Percentiles rank a stretch among this genome's conserved stretches.
phyloP scores from a whole-genome alignment of 2,329 filamentous ascomycete genomes.

The Neopestalotiopsis sp. region DNA sequence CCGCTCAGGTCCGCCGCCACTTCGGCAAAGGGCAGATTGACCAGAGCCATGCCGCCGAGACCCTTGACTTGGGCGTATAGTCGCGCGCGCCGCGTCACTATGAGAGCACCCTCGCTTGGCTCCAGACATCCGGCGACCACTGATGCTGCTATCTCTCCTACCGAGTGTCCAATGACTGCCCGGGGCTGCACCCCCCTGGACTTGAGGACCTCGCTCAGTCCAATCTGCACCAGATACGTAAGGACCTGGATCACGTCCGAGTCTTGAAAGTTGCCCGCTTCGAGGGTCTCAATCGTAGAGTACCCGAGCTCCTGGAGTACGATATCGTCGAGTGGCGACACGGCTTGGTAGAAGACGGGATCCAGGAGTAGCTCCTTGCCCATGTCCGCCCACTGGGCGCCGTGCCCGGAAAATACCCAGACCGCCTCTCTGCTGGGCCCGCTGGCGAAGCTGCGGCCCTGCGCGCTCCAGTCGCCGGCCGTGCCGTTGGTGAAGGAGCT shows the following conservation, averaged over 20 bases:
- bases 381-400: slow-evolving; percentile 49
- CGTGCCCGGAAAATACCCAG: slow-evolving; percentile 50
- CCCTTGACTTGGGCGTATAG: slow-evolving; percentile 23
- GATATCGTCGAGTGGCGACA: slow-evolving; percentile 34
- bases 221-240: slow-evolving; percentile 43
- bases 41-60: slow-evolving; percentile 25
- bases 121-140: slow-evolving; percentile 41
- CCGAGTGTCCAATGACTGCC: slow-evolving; percentile 47
- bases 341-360: slow-evolving; percentile 30
- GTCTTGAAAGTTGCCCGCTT: slow-evolving; percentile 26
- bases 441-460: slow-evolving; percentile 16
- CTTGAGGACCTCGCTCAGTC: slow-evolving; percentile 36
- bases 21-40: slow-evolving; percentile 36
- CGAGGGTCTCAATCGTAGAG: slow-evolving; percentile 26
- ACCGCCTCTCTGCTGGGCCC: slow-evolving; percentile 26
- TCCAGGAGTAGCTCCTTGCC: slow-evolving; percentile 41
- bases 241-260: slow-evolving; percentile 39
- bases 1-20: slow-evolving; percentile 31
- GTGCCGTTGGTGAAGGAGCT: not conserved
- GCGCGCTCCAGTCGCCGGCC: no score
- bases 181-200: slow-evolving; percentile 36
- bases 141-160: slow-evolving; percentile 47
- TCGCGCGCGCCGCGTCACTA: slow-evolving; percentile 40
- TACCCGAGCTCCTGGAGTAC: slow-evolving; percentile 29
- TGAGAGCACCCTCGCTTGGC: slow-evolving; percentile 39